Percentiles rank a stretch among this genome's conserved stretches.
Conservation (phyloP, 2,329 filamentous ascomycete genomes). For the Paraconiothyrium brasiliense region DNA sequence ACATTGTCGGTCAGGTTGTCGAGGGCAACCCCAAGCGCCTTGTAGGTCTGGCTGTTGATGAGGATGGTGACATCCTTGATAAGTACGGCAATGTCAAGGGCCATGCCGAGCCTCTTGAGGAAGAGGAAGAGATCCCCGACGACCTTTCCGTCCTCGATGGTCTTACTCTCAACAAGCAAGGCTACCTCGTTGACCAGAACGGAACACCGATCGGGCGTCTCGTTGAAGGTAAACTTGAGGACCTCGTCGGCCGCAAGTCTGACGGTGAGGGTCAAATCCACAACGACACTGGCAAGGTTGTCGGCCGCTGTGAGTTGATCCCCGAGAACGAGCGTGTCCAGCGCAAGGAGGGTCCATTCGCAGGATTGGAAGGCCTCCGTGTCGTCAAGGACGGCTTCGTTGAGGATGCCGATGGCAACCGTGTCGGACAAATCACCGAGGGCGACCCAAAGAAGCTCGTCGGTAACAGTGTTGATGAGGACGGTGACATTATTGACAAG, state of each 20-base stretch:
- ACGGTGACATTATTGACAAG: conserved; percentile 82
- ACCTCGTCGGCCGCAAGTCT: conserved; percentile 65
- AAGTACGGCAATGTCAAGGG: conserved; percentile 70
- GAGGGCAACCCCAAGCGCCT: conserved; percentile 69
- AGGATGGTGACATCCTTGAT: conserved; percentile 70
- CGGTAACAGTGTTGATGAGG: conserved; percentile 79
- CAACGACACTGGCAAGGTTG: conserved; percentile 64
- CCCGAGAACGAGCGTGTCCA: conserved; percentile 65
- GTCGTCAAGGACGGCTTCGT: conserved; percentile 76
- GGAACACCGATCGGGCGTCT: conserved; percentile 65
- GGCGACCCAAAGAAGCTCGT: conserved; percentile 77
- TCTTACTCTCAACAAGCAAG: conserved; percentile 66
- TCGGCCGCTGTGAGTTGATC: conserved; percentile 67
- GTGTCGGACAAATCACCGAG: conserved; percentile 75
- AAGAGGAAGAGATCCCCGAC: conserved; percentile 53
- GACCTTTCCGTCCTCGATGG: conserved; percentile 65
- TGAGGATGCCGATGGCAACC: conserved; percentile 80
- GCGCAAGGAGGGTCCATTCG: conserved; percentile 72
- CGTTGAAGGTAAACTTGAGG: conserved; percentile 65
- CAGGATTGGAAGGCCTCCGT: conserved; percentile 70
- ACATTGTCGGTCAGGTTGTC: conserved; percentile 62
- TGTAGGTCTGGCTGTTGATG: conserved; percentile 67
- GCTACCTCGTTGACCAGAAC: conserved; percentile 63
- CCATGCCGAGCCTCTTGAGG: conserved; percentile 64
- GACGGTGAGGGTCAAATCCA: conserved; percentile 66